Evolutionary conservation across 768 basidiomycete species (phyloP).

Genomic region (Leucosporidium yakuticum): DNA sequence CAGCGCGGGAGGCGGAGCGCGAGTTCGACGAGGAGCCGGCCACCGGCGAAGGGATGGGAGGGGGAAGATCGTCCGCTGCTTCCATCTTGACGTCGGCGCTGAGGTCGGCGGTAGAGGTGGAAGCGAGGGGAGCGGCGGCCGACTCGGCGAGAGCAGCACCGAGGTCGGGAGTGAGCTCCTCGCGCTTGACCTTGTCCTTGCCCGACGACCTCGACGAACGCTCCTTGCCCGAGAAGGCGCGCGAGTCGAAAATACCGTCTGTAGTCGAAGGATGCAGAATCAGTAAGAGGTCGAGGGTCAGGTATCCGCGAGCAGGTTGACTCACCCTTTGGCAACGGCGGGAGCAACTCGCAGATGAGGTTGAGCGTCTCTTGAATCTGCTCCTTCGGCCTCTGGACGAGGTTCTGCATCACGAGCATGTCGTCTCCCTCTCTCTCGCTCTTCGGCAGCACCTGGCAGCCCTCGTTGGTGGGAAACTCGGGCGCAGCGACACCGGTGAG

Average conservation of each 20-base stretch:
- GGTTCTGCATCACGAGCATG: conserved; percentile 96
- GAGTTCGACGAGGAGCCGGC: conserved; percentile 40
- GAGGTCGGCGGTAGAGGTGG: conserved; percentile 5
- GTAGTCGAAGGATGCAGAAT: conserved; percentile 15
- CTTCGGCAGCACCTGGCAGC: conserved; percentile 24
- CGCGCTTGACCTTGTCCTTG: conserved; percentile 31
- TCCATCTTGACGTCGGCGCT: conserved; percentile 28
- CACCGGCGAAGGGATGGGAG: conserved; percentile 38
- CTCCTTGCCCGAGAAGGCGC: conserved; percentile 28
- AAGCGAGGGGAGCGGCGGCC: conserved; percentile 11
- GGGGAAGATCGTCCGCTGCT: conserved; percentile 30
- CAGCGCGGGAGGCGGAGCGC: conserved; percentile 38
- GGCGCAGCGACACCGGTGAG: conserved; percentile 88
- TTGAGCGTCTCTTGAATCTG: conserved; percentile 91
- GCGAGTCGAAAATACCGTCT: conserved; percentile 93
- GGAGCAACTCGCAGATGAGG: conserved; percentile 83
- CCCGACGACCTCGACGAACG: conserved; percentile 13
- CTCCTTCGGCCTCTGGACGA: conserved; percentile 93
- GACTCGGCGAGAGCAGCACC: neutral
- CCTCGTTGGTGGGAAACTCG: conserved; percentile 41
- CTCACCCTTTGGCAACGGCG: conserved; percentile 83
- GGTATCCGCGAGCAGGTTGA: conserved; percentile 5
- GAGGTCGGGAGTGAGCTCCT: conserved; percentile 29
- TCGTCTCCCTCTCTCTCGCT: conserved; percentile 59
- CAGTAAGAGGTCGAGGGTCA: neutral